Percentiles rank a stretch among this genome's conserved stretches.
Conservation (phyloP, 1,139 yeast species). For the Geotrichum cucujoidarum region DNA sequence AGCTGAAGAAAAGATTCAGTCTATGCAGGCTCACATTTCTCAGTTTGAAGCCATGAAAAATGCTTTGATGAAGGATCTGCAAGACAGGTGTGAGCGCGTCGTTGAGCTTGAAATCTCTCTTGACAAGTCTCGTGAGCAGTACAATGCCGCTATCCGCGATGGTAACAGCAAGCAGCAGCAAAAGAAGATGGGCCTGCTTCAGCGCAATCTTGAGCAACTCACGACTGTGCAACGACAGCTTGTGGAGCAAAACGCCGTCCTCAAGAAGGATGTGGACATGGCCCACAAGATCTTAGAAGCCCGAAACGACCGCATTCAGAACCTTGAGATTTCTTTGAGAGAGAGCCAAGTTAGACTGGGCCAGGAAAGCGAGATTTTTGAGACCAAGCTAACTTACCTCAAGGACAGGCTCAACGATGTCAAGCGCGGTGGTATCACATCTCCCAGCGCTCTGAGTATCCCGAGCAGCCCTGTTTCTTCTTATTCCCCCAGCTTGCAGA, state of each 20-base stretch:
- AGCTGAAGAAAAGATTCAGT: slow-evolving; percentile 25
- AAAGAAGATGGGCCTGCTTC: slow-evolving; percentile 40
- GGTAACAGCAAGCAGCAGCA: slow-evolving; percentile 35
- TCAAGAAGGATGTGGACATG: slow-evolving; percentile 47
- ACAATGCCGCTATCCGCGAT: slow-evolving; percentile 32
- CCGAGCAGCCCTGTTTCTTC: background rate
- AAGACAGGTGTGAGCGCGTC: slow-evolving; percentile 41
- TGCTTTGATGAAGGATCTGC: slow-evolving; percentile 41
- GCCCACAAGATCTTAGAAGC: slow-evolving; percentile 57
- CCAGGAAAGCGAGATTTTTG: slow-evolving; percentile 43
- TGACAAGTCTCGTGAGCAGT: slow-evolving; percentile 39
- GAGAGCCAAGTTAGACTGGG: slow-evolving; percentile 50
- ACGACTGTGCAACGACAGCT: slow-evolving; percentile 42
- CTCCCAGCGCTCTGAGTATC: background rate
- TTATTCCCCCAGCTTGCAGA: background rate
- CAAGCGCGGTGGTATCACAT: slow-evolving; percentile 16
- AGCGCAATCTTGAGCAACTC: slow-evolving; percentile 45
- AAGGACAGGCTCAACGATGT: slow-evolving; percentile 41
- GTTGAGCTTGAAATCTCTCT: slow-evolving; percentile 43
- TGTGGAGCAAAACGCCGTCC: slow-evolving; percentile 44
- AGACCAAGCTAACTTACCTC: slow-evolving; percentile 45
- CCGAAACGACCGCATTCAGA: slow-evolving; percentile 55
- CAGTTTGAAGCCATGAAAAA: slow-evolving; percentile 37
- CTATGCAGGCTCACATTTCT: slow-evolving; percentile 27
- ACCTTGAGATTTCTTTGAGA: slow-evolving; percentile 48